These are phyloP conservation scores for Metschnikowia dekortorum DNA, from an alignment of 805 yeast species.

Conservation along the genomic window DNA sequence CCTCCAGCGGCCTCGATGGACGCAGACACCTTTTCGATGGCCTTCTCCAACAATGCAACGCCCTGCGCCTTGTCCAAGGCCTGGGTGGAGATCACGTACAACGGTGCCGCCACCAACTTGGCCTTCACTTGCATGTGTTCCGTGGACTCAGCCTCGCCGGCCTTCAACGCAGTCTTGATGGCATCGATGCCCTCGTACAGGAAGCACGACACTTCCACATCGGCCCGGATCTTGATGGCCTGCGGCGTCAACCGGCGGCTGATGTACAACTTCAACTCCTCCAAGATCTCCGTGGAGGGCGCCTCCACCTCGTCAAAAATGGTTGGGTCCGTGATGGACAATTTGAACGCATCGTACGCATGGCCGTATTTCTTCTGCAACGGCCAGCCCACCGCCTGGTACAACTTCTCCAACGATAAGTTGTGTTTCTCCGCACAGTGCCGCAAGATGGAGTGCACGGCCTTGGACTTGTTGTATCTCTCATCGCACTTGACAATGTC, in stretches of 20 bases:
- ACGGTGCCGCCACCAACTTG: conserved; percentile 94
- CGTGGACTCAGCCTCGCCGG: conserved; percentile 80
- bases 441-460: conserved; percentile 96
- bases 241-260: conserved; percentile 95
- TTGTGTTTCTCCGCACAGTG: conserved; percentile 97
- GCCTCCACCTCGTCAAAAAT: conserved; percentile 78
- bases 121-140: conserved; percentile 88
- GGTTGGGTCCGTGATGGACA: conserved; percentile 86
- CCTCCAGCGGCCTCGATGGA: conserved; percentile 76
- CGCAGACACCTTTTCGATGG: conserved; percentile 71
- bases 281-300: conserved; percentile 70
- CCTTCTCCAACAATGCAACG: conserved; percentile 68
- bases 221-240: conserved; percentile 97
- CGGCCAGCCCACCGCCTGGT: conserved; percentile 95
- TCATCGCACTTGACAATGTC: conserved; percentile 97
- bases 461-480: conserved; percentile 92
- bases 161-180: conserved; percentile 78
- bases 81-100: conserved; percentile 89
- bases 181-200: conserved; percentile 98
- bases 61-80: conserved; percentile 91
- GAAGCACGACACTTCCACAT: conserved; percentile 95
- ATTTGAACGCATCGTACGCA: conserved; percentile 95
- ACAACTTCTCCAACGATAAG: conserved; percentile 78
- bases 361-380: conserved; percentile 92
- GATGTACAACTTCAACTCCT: conserved; percentile 82